Conservation (phyloP, 345 rosid genomes). For the Eutrema heterophyllum region DNA sequence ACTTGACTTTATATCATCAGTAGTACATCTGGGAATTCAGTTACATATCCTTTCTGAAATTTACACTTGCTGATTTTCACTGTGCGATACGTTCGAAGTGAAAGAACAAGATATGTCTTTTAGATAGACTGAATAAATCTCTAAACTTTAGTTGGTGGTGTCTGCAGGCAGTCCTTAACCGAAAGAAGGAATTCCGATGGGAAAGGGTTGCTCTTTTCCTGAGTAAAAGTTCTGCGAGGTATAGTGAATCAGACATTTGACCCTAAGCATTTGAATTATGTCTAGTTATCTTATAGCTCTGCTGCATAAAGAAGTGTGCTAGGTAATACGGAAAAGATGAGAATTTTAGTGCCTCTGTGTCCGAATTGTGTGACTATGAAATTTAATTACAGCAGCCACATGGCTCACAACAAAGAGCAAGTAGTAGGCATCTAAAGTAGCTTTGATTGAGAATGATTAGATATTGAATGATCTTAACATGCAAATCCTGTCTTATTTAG, state of each 20-base stretch:
- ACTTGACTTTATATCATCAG: not conserved
- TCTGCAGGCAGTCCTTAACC: conserved; percentile 68
- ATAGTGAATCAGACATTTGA: conserved; percentile 7
- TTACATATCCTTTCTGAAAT: not conserved
- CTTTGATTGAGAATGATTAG: not conserved
- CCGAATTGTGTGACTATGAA: not conserved
- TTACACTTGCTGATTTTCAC: not conserved
- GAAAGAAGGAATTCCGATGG: conserved; percentile 84
- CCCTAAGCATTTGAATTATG: not conserved
- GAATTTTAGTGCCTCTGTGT: not conserved
- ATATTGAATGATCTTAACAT: not conserved
- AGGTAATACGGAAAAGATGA: not conserved
- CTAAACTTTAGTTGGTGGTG: conserved; percentile 1
- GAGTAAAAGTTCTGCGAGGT: conserved; percentile 64
- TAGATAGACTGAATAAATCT: not conserved
- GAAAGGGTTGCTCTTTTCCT: conserved; percentile 73
- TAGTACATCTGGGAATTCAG: not conserved
- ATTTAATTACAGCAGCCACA: not conserved
- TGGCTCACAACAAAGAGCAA: not conserved
- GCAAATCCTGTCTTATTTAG: not conserved
- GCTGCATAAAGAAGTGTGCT: not conserved
- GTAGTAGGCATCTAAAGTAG: not conserved
- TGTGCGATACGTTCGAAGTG: not conserved
- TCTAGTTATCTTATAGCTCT: conserved; percentile 7
- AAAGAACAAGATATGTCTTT: not conserved